Conservation (phyloP, 257 asterid genomes). For the Petunia secreta region DNA sequence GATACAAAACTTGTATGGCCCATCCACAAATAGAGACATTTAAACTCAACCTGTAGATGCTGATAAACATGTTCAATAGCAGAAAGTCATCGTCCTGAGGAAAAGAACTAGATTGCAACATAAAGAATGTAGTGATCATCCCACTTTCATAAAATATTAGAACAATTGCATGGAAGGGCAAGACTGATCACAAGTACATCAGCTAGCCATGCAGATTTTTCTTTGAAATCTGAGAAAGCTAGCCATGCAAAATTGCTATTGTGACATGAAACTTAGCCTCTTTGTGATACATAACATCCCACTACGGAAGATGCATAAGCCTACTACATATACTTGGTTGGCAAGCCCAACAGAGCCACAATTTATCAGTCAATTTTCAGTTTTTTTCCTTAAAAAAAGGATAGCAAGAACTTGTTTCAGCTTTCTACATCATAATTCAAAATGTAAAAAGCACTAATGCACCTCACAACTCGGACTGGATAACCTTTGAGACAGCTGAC, state of each 20-base stretch:
- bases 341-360: neutral
- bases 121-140: neutral
- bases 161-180: neutral
- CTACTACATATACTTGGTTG: neutral
- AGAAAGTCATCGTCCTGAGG: slow-evolving; percentile 19
- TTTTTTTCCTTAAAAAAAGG: neutral
- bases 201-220: neutral
- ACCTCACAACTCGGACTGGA: slow-evolving; percentile 98
- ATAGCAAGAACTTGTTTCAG: neutral
- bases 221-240: neutral
- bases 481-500: slow-evolving; percentile 83
- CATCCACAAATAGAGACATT: neutral
- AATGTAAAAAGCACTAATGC: slow-evolving; percentile 28
- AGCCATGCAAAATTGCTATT: neutral
- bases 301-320: neutral
- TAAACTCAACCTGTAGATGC: neutral
- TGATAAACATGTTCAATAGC: neutral
- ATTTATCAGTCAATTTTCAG: neutral
- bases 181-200: neutral
- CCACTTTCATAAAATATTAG: neutral
- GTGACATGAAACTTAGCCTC: neutral
- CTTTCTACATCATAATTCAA: neutral
- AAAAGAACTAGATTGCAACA: neutral
- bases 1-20: neutral
- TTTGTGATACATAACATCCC: neutral